Evolutionary conservation across 2,329 filamentous ascomycete species (phyloP).

Genomic region (Trichoderma cornu-damae): DNA sequence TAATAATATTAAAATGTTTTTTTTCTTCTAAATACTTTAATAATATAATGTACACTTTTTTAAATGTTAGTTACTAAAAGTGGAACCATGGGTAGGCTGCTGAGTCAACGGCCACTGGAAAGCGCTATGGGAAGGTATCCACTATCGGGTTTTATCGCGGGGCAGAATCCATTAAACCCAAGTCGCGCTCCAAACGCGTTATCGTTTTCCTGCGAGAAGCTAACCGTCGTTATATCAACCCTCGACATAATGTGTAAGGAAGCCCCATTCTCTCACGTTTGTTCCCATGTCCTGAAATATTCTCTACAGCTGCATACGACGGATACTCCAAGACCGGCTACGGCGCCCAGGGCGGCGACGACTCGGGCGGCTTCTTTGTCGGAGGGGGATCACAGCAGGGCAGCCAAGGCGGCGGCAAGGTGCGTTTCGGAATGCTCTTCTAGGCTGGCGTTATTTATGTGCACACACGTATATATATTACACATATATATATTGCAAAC

Average conservation of each 20-base stretch:
- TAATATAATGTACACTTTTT: too few species aligned
- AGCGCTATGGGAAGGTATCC: too few species aligned
- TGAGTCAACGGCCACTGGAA: background rate
- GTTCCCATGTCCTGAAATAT: conserved; percentile 1
- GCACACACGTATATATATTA: too few species aligned
- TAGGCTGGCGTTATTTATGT: too few species aligned
- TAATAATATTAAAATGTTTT: too few species aligned
- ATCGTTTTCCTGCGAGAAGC: conserved; percentile 19
- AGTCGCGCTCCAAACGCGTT: conserved; percentile 33
- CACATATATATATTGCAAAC: background rate
- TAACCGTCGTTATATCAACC: conserved; percentile 17
- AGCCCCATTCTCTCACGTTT: background rate
- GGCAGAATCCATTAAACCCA: conserved; percentile 31
- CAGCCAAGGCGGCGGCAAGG: conserved; percentile 48
- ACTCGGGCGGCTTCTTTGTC: conserved; percentile 58
- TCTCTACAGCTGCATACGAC: conserved; percentile 43
- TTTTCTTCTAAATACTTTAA: background rate
- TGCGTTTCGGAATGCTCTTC: conserved; percentile 21
- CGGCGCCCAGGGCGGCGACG: conserved; percentile 53
- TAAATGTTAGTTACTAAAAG: too few species aligned
- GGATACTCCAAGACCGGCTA: conserved; percentile 44
- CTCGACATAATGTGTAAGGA: conserved; percentile 34
- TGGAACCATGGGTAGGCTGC: too few species aligned
- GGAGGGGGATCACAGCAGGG: conserved; percentile 54
- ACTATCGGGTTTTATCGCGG: conserved; percentile 23